Conservation (phyloP, 352 stramenopile genomes). For the Phytophthora meadii region DNA sequence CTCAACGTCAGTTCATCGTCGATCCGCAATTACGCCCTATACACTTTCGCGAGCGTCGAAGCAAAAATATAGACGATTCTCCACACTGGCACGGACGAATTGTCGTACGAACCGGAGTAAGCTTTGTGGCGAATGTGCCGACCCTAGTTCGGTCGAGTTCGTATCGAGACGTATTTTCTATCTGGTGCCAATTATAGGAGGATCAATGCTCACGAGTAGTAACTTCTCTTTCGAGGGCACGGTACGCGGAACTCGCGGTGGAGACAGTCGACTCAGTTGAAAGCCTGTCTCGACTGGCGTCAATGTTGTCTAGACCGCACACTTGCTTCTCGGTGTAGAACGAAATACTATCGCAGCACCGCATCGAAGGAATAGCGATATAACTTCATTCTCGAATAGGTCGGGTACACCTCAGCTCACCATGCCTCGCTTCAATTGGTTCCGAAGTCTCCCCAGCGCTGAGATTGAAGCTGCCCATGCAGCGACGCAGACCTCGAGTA, state of each 20-base stretch:
- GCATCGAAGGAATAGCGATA: conserved; percentile 1
- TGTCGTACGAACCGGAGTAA: background rate
- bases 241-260: background rate
- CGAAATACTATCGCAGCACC: background rate
- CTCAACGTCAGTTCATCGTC: background rate
- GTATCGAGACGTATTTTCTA: background rate
- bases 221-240: background rate
- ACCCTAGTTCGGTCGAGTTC: background rate
- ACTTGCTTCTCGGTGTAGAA: conserved; percentile 8
- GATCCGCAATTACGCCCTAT: background rate
- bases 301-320: conserved; percentile 2
- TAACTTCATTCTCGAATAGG: conserved; percentile 17
- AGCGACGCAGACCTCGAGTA: background rate
- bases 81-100: too few species aligned
- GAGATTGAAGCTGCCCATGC: background rate
- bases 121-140: background rate
- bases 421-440: conserved; percentile 13
- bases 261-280: background rate
- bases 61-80: background rate
- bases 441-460: background rate
- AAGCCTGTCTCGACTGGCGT: conserved; percentile 1
- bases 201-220: background rate
- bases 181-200: too few species aligned
- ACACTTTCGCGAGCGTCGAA: background rate
- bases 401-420: background rate